Base-by-base conservation (phyloP, 2,329 filamentous ascomycete species). In the Cadophora gregata region DNA sequence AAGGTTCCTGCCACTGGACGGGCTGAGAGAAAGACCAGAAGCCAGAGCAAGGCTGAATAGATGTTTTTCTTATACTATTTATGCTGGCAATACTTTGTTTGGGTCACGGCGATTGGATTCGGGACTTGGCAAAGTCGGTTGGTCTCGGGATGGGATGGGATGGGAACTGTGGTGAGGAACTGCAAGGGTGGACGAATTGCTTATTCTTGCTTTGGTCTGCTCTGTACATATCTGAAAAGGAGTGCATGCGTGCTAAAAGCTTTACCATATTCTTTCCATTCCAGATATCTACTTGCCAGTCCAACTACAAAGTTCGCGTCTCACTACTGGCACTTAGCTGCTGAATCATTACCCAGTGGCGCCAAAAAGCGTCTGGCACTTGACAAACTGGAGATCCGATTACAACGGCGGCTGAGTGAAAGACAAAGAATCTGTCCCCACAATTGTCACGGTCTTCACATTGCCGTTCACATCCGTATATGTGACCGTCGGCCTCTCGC, bases 21-120 rank as follows among this genome's bases (percentile, higher is more conserved):
- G 45, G 71, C 72, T 19, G 66, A 72, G 45, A 68, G 75, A 25
- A 71, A 71, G 68, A 77, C 75, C 10, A 69, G 75, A 50, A 77
- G 75, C 51, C 75, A 77, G 51, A 71, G 70, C 12, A 64, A 63
- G 24, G 64, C 31, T n/a, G 55, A 65, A 27, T 59, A 66, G 19
- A 38, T 27, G 29, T 53, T 27, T 60, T 48, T 67, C 58, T 65
- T 63, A 25, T 36, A 42, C 38, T 53, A 1, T 58, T 48, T 14
- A 36, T 33, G 58, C 33, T 63, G 31, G 47, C 24, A 24, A 21
- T 63, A n/a, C 61, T 63, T 62, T 62, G 21, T 36, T 48, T 62
- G 58, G 58, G 24, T 47, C 59, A 50, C 8, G 59, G 59, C 59
- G 47, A 63, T 63, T 63, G 61, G 50, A 45, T 56, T 56, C 50